Evolutionary conservation across 2,329 filamentous ascomycete species (phyloP).

Genomic region (Pestalotiopsis sp.): DNA sequence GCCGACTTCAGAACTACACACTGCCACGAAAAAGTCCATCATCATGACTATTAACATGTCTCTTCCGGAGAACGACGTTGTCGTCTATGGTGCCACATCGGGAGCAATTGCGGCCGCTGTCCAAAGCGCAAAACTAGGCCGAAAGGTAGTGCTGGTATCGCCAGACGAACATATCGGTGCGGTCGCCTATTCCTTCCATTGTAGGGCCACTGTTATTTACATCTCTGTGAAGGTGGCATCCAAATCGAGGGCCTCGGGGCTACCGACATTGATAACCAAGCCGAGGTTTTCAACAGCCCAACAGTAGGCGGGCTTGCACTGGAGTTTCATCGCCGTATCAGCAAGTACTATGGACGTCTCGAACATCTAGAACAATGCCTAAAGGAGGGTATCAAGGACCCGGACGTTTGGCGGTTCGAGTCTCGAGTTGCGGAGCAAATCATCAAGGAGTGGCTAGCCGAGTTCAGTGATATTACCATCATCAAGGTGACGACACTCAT

Average conservation of each 20-base stretch:
- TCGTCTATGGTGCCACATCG: slow-evolving; percentile 20
- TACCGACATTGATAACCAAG: slow-evolving; percentile 22
- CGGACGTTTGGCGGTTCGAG: slow-evolving; percentile 23
- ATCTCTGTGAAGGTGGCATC: slow-evolving; percentile 14
- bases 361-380: slow-evolving; percentile 16
- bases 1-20: not conserved
- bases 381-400: slow-evolving; percentile 13
- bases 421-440: slow-evolving; percentile 20
- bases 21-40: not conserved
- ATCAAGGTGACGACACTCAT: not conserved
- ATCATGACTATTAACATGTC: not conserved
- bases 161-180: slow-evolving; percentile 17
- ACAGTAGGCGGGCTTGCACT: slow-evolving; percentile 17
- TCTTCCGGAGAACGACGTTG: slow-evolving; percentile 14
- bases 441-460: slow-evolving; percentile 19
- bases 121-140: slow-evolving; percentile 18
- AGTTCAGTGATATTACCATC: slow-evolving; percentile 9
- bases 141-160: slow-evolving; percentile 15
- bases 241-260: slow-evolving; percentile 23
- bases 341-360: slow-evolving; percentile 18
- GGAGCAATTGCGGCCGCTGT: slow-evolving; percentile 18
- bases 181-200: not conserved
- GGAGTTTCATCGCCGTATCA: slow-evolving; percentile 21
- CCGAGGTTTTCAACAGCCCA: slow-evolving; percentile 18
- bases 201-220: not conserved